Evolutionary conservation across 1,139 yeast species (phyloP).

Genomic region (Blastobotrys apis): DNA sequence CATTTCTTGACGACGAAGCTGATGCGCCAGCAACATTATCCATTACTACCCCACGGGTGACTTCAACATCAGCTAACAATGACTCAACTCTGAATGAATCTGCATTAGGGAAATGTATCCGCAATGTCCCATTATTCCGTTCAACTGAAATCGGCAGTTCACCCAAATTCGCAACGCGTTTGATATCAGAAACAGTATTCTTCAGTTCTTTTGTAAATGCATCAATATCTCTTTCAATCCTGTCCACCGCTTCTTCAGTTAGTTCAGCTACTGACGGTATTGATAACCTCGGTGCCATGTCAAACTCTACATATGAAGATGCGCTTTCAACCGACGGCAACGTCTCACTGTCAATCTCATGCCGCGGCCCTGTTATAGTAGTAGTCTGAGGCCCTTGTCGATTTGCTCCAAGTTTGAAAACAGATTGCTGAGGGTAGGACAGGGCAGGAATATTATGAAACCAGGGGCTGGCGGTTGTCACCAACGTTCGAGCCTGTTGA

Average conservation of each 20-base stretch:
- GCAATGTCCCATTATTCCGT: constrained; percentile 25
- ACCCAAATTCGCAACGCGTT: constrained; percentile 31
- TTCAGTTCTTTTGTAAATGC: constrained; percentile 27
- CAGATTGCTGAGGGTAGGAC: too few species aligned
- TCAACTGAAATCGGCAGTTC: constrained; percentile 37
- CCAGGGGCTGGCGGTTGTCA: too few species aligned
- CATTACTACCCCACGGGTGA: constrained; percentile 31
- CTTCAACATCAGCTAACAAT: constrained; percentile 34
- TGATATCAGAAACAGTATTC: constrained; percentile 29
- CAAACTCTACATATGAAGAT: constrained; percentile 34
- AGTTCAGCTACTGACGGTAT: constrained; percentile 29
- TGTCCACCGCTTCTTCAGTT: constrained; percentile 24
- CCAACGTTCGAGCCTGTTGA: too few species aligned
- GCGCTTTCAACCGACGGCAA: constrained; percentile 1
- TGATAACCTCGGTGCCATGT: constrained; percentile 30
- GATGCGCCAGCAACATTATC: constrained; percentile 10
- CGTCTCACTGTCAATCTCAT: not conserved
- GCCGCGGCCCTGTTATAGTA: too few species aligned
- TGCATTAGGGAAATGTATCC: constrained; percentile 39
- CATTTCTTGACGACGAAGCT: not conserved
- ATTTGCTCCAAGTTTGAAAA: too few species aligned
- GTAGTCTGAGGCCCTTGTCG: too few species aligned
- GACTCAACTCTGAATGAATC: constrained; percentile 33
- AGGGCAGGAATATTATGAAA: too few species aligned
- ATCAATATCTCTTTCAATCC: constrained; percentile 26